phyloP scores from a whole-genome alignment of 2,329 filamentous ascomycete genomes.

The Nemania diffusa region DNA sequence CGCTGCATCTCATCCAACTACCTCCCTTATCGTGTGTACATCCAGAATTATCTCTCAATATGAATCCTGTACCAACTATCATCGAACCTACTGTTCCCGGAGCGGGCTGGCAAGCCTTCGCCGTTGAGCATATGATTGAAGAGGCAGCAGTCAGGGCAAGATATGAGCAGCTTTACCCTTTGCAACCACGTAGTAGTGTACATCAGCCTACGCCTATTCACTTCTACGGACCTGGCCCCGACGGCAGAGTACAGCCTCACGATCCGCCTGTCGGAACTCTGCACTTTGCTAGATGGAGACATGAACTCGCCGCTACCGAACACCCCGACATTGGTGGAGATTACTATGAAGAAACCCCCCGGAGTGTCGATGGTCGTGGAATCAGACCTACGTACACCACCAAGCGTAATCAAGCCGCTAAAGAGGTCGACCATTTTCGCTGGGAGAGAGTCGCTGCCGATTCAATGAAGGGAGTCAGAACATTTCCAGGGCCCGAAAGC shows the following conservation, averaged over 20 bases:
- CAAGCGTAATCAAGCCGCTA: neutral
- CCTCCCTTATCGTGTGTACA: neutral
- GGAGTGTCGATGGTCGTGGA: slow-evolving; percentile 1
- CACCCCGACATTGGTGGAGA: slow-evolving; percentile 12
- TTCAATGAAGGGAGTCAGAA: neutral
- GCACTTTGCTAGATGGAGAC: slow-evolving; percentile 27
- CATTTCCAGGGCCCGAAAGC: slow-evolving; percentile 11
- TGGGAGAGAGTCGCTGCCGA: slow-evolving; percentile 24
- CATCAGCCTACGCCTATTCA: slow-evolving; percentile 18
- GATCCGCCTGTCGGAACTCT: slow-evolving; percentile 28
- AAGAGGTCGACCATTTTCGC: slow-evolving; percentile 28
- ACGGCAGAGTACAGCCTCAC: slow-evolving; percentile 2
- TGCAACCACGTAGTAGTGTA: neutral
- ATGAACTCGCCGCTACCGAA: slow-evolving; percentile 8
- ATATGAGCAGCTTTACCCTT: slow-evolving; percentile 11
- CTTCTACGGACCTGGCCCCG: slow-evolving; percentile 33
- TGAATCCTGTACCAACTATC: neutral
- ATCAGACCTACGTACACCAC: slow-evolving; percentile 25
- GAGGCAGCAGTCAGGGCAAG: neutral
- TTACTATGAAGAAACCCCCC: slow-evolving; percentile 14
- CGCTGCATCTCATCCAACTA: too few relatives aligned
- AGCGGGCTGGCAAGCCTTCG: slow-evolving; percentile 11
- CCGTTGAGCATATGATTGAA: slow-evolving; percentile 1
- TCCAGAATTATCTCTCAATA: neutral
- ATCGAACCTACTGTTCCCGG: neutral